A percentile compares a stretch with the other conserved stretches of the same genome.
These are phyloP conservation scores for Sanguinoderma infundibulare DNA, from an alignment of 1,284 basidiomycete species.

Conservation along the genomic window DNA sequence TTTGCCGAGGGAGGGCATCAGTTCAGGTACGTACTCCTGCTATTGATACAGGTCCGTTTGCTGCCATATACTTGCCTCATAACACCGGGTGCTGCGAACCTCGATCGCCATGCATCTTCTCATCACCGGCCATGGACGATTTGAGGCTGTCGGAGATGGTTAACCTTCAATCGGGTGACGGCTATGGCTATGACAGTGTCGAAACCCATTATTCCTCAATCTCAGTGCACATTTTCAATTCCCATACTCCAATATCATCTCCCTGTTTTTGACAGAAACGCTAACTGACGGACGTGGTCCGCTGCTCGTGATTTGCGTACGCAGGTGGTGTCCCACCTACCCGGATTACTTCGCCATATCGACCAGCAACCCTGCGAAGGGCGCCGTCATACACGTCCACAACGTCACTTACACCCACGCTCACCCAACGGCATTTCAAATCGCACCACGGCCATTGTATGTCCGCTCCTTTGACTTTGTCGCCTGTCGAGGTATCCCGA, in stretches of 20 bases:
- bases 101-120: no score
- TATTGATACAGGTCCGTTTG: slow-evolving; percentile 6
- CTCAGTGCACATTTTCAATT: background rate
- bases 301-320: background rate
- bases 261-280: background rate
- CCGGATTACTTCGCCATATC: slow-evolving; percentile 79
- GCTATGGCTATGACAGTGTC: background rate
- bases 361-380: slow-evolving; percentile 56
- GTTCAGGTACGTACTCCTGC: slow-evolving; percentile 58
- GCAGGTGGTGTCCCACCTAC: slow-evolving; percentile 77
- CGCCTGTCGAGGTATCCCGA: slow-evolving; percentile 55
- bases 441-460: slow-evolving; percentile 64
- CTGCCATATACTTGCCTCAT: background rate
- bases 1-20: slow-evolving; percentile 68
- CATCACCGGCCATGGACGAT: no score
- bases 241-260: background rate
- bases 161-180: no score
- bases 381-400: slow-evolving; percentile 72
- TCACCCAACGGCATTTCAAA: slow-evolving; percentile 59
- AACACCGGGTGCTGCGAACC: background rate
- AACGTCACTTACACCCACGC: slow-evolving; percentile 66
- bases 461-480: slow-evolving; percentile 80
- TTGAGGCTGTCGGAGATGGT: no score
- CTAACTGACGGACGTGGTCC: background rate
- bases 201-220: background rate